These are phyloP conservation scores for Leishmania lainsoni DNA, from an alignment of 208 protist species.

Conservation along the genomic window DNA sequence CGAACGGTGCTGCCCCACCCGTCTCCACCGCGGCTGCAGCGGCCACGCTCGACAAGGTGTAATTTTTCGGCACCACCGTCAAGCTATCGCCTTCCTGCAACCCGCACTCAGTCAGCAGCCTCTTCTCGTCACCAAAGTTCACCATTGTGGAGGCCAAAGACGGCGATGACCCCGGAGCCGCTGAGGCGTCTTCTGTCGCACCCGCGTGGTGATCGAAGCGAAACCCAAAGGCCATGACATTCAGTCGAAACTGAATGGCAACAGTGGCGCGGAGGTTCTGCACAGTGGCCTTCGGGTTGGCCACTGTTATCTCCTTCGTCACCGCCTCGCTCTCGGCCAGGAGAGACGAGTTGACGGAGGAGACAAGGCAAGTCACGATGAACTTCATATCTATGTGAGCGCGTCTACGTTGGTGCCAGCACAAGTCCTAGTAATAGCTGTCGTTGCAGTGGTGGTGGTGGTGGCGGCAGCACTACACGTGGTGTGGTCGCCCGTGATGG, in stretches of 20 bases:
- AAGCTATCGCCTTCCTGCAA: slow-evolving; percentile 74
- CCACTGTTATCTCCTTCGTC: slow-evolving; percentile 77
- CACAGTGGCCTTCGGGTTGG: slow-evolving; percentile 75
- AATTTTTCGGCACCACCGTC: slow-evolving; percentile 47
- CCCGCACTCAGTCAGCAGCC: slow-evolving; percentile 60
- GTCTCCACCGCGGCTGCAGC: not conserved
- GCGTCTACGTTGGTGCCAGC: not conserved
- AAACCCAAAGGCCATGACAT: slow-evolving; percentile 62
- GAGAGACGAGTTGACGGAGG: slow-evolving; percentile 40
- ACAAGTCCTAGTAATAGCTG: not conserved
- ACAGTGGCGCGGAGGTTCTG: slow-evolving; percentile 73
- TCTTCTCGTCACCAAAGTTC: slow-evolving; percentile 69
- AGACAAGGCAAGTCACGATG: slow-evolving; percentile 53
- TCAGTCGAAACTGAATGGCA: slow-evolving; percentile 74
- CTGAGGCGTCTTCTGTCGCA: not conserved
- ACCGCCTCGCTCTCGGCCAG: slow-evolving; percentile 35
- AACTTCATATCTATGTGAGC: slow-evolving; percentile 61
- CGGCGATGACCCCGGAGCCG: not conserved
- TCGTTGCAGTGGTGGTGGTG: not conserved
- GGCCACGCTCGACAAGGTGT: not conserved
- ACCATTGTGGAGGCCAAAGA: slow-evolving; percentile 18
- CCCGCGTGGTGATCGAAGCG: slow-evolving; percentile 16
- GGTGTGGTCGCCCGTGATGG: not conserved
- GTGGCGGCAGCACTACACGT: not conserved
- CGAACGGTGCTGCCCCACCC: not conserved